Evolutionary conservation across 805 yeast genomes (phyloP).

Genomic region (Blastobotrys terrestris): DNA sequence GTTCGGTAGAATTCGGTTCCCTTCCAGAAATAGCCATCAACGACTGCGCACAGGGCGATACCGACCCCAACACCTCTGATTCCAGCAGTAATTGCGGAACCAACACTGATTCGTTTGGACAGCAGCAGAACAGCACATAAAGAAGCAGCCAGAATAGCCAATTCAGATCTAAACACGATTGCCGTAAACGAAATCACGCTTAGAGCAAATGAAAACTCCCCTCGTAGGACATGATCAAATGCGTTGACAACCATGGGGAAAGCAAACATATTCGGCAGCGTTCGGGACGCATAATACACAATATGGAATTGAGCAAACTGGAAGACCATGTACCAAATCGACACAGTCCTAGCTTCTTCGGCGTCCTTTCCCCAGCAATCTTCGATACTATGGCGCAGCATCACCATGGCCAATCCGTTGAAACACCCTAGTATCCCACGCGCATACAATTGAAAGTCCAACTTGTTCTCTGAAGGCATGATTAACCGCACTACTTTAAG

Average conservation of each 20-base stretch:
- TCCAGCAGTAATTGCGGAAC: conserved; percentile 24
- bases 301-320: conserved; percentile 70
- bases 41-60: conserved; percentile 36
- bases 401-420: conserved; percentile 50
- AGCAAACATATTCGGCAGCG: conserved; percentile 78
- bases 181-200: conserved; percentile 55
- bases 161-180: conserved; percentile 64
- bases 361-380: not conserved
- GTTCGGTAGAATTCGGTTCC: too few species aligned
- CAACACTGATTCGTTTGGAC: conserved; percentile 42
- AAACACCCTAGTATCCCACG: conserved; percentile 58
- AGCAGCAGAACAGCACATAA: conserved; percentile 36
- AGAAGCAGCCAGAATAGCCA: conserved; percentile 41
- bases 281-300: conserved; percentile 71
- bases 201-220: conserved; percentile 44
- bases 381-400: conserved; percentile 40
- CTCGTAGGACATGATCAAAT: conserved; percentile 44
- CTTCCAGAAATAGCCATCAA: conserved; percentile 78
- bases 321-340: conserved; percentile 53
- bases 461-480: conserved; percentile 32
- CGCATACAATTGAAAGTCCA: conserved; percentile 46
- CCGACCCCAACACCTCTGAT: conserved; percentile 51
- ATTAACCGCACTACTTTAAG: conserved; percentile 32
- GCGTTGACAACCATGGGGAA: conserved; percentile 65
- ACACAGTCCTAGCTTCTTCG: conserved; percentile 1